These are phyloP conservation scores for Arachnomyces sp. DNA, from an alignment of 2,329 filamentous ascomycete species.

Conservation along the genomic window DNA sequence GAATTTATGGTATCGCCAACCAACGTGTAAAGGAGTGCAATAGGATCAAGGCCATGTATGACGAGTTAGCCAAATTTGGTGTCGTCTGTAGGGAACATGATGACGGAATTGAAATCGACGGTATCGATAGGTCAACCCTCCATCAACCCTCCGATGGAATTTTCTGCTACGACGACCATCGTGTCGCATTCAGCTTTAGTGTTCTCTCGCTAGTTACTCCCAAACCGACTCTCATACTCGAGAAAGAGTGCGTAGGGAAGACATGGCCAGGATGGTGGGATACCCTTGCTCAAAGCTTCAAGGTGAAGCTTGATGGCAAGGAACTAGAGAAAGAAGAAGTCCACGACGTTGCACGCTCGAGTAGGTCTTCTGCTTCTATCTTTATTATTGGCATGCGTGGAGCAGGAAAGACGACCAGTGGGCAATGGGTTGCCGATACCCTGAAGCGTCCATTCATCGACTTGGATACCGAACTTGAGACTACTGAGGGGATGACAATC, in stretches of 20 bases:
- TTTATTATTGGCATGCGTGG: slow-evolving; percentile 97
- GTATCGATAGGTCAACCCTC: slow-evolving; percentile 45
- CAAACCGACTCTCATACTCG: slow-evolving; percentile 66
- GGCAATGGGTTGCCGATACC: slow-evolving; percentile 71
- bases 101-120: slow-evolving; percentile 73
- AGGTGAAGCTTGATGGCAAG: slow-evolving; percentile 66
- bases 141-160: slow-evolving; percentile 58
- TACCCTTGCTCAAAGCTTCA: slow-evolving; percentile 68
- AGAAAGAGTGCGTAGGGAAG: slow-evolving; percentile 90
- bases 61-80: slow-evolving; percentile 88
- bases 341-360: slow-evolving; percentile 29
- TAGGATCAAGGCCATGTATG: slow-evolving; percentile 89
- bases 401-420: slow-evolving; percentile 91
- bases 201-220: slow-evolving; percentile 71
- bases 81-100: slow-evolving; percentile 80
- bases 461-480: slow-evolving; percentile 80
- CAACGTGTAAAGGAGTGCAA: slow-evolving; percentile 98
- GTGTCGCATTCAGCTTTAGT: slow-evolving; percentile 97
- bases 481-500: slow-evolving; percentile 64
- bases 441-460: slow-evolving; percentile 75
- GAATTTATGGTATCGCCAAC: slow-evolving; percentile 91
- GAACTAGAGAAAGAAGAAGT: slow-evolving; percentile 44
- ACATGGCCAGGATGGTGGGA: slow-evolving; percentile 99
- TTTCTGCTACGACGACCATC: slow-evolving; percentile 94
- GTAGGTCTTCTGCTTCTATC: slow-evolving; percentile 56